Evolutionary conservation across 306 rosid genomes (phyloP).

Genomic region (Boehmeria nivea): DNA sequence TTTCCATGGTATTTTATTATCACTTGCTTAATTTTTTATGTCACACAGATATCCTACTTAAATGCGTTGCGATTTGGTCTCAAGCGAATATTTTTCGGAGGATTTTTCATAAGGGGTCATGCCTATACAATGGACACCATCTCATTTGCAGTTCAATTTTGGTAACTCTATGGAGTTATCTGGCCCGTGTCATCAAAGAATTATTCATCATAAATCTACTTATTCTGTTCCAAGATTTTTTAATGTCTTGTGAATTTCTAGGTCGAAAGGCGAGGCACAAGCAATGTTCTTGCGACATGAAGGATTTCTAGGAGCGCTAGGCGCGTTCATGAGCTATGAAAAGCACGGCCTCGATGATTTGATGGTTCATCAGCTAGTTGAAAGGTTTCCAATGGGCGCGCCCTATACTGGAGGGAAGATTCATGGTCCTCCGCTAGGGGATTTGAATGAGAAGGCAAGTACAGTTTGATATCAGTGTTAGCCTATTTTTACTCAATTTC

Average conservation of each 20-base stretch:
- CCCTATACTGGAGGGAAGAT: slow-evolving; percentile 94
- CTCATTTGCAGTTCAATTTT: slow-evolving; percentile 90
- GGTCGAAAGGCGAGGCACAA: slow-evolving; percentile 95
- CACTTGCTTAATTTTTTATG: slow-evolving; percentile 1
- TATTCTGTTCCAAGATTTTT: too few species aligned
- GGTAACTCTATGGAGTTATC: slow-evolving; percentile 33
- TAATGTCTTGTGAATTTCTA: slow-evolving; percentile 12
- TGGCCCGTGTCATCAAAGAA: neutral
- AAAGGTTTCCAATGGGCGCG: slow-evolving; percentile 96
- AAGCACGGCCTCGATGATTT: slow-evolving; percentile 95
- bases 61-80: slow-evolving; percentile 81
- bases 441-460: slow-evolving; percentile 95
- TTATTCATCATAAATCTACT: neutral
- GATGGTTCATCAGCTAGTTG: slow-evolving; percentile 96
- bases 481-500: too few species aligned
- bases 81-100: slow-evolving; percentile 95
- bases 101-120: slow-evolving; percentile 98
- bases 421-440: slow-evolving; percentile 95
- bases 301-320: slow-evolving; percentile 91
- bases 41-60: slow-evolving; percentile 72
- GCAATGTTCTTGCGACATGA: slow-evolving; percentile 98
- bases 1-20: neutral
- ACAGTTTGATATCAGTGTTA: neutral
- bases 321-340: slow-evolving; percentile 99
- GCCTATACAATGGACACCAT: slow-evolving; percentile 99